Percentiles rank a stretch among this genome's conserved stretches.
Conservation (phyloP, 768 basidiomycete species). For the Hypholoma sublateritium region DNA sequence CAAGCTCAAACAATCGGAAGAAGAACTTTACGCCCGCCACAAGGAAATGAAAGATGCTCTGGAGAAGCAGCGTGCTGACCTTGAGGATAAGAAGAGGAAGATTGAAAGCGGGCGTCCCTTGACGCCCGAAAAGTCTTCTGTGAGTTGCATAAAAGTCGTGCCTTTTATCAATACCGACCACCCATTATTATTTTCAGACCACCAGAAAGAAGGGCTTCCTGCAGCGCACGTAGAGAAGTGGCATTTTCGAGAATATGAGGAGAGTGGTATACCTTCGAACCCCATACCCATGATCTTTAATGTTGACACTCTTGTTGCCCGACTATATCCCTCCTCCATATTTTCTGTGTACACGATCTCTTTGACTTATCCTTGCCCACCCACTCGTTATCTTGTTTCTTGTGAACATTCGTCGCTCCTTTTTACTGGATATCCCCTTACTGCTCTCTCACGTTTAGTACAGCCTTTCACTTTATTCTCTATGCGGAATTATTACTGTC, state of each 20-base stretch:
- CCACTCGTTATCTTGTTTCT: slow-evolving; percentile 48
- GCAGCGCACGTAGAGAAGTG: slow-evolving; percentile 45
- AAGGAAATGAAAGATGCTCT: slow-evolving; percentile 99
- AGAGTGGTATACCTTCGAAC: slow-evolving; percentile 23
- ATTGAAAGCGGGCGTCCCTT: slow-evolving; percentile 93
- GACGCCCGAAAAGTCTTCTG: slow-evolving; percentile 90
- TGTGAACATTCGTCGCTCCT: slow-evolving; percentile 60
- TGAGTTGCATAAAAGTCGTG: slow-evolving; percentile 39
- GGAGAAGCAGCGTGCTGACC: slow-evolving; percentile 92
- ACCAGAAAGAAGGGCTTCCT: slow-evolving; percentile 78
- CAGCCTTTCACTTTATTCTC: slow-evolving; percentile 41
- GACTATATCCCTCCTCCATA: slow-evolving; percentile 21
- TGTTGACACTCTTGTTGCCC: slow-evolving; percentile 24
- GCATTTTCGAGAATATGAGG: slow-evolving; percentile 25
- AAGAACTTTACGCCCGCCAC: slow-evolving; percentile 97
- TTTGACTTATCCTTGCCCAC: slow-evolving; percentile 35
- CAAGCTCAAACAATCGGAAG: slow-evolving; percentile 98
- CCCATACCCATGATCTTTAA: slow-evolving; percentile 23
- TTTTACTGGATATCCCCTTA: slow-evolving; percentile 54
- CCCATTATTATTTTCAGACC: slow-evolving; percentile 35
- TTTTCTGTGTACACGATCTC: slow-evolving; percentile 41
- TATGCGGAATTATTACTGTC: slow-evolving; percentile 40
- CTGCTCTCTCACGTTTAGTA: slow-evolving; percentile 52
- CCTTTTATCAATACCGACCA: slow-evolving; percentile 12
- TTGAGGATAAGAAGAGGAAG: slow-evolving; percentile 98